phyloP scores from a whole-genome alignment of 1,284 basidiomycete species.

The Puccinia coronata region DNA sequence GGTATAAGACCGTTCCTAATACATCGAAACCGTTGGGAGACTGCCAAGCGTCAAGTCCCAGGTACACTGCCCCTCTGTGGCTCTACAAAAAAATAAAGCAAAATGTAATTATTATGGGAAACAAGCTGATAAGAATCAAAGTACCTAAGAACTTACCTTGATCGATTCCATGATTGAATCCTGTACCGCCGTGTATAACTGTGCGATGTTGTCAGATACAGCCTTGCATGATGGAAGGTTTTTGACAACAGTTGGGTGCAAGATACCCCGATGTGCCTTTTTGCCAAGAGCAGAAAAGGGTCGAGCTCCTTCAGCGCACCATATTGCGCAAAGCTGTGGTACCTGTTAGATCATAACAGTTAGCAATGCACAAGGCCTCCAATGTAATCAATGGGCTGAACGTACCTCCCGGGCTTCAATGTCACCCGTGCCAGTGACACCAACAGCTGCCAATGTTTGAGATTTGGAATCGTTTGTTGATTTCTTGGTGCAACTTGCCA shows the following conservation, averaged over 20 bases:
- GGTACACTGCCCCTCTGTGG: neutral
- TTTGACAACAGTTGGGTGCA: too few relatives aligned
- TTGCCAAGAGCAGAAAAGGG: too few relatives aligned
- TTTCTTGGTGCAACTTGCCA: slow-evolving; percentile 3
- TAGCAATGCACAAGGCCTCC: neutral
- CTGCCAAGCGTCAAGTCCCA: too few relatives aligned
- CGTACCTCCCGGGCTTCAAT: neutral
- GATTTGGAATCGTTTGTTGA: neutral
- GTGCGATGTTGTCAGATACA: slow-evolving; percentile 1
- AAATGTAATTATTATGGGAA: neutral
- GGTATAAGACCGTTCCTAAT: neutral
- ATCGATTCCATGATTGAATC: neutral
- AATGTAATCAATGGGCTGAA: neutral
- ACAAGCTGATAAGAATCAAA: neutral
- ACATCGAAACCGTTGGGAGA: neutral
- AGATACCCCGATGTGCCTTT: too few relatives aligned
- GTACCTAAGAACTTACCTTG: neutral
- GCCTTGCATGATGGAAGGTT: neutral
- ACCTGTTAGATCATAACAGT: neutral
- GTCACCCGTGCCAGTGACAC: neutral
- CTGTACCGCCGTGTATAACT: too few relatives aligned
- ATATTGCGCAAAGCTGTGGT: slow-evolving; percentile 11
- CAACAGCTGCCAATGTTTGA: neutral
- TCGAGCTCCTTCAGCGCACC: too few relatives aligned
- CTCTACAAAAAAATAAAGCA: slow-evolving; percentile 8